These are phyloP conservation scores for Oryza brachyantha DNA, from an alignment of 176 grass and related monocot species.

Conservation along the genomic window DNA sequence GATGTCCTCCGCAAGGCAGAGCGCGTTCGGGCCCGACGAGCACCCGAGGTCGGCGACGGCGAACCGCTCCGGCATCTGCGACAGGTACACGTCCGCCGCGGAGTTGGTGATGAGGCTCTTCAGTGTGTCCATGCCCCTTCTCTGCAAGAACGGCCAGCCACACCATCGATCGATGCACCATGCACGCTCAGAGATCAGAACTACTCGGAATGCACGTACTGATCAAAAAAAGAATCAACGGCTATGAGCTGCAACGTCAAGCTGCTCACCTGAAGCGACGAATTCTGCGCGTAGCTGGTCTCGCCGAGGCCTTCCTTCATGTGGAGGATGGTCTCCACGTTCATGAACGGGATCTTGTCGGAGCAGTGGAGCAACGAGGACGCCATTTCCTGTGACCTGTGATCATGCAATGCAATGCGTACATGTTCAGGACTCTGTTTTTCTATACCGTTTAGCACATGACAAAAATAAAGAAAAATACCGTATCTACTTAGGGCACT, in stretches of 20 bases:
- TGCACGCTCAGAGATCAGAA: background rate
- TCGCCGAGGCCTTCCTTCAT: constrained; percentile 94
- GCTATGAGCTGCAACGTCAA: background rate
- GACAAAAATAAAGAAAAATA: background rate
- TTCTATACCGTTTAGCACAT: background rate
- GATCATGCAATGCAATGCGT: constrained; percentile 25
- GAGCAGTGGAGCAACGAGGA: constrained; percentile 54
- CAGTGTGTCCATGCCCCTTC: constrained; percentile 63
- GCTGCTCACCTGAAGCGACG: constrained; percentile 70
- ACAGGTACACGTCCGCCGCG: constrained; percentile 59
- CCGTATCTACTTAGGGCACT: background rate
- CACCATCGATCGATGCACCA: too few relatives aligned
- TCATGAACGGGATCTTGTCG: constrained; percentile 55
- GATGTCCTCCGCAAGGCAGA: constrained; percentile 70
- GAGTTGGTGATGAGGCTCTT: constrained; percentile 68
- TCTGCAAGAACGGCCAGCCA: constrained; percentile 38
- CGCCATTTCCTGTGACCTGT: constrained; percentile 48
- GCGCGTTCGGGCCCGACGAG: constrained; percentile 84
- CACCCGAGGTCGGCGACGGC: constrained; percentile 87
- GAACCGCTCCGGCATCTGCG: constrained; percentile 67
- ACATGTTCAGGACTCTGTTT: constrained; percentile 31
- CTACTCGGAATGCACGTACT: background rate
- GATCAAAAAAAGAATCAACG: background rate
- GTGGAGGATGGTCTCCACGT: constrained; percentile 88
- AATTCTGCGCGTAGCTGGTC: constrained; percentile 92